A percentile compares a stretch with the other conserved stretches of the same genome.
These are phyloP conservation scores for Musa beccarii DNA, from an alignment of 176 grass and related monocot genomes.

Conservation along the genomic window DNA sequence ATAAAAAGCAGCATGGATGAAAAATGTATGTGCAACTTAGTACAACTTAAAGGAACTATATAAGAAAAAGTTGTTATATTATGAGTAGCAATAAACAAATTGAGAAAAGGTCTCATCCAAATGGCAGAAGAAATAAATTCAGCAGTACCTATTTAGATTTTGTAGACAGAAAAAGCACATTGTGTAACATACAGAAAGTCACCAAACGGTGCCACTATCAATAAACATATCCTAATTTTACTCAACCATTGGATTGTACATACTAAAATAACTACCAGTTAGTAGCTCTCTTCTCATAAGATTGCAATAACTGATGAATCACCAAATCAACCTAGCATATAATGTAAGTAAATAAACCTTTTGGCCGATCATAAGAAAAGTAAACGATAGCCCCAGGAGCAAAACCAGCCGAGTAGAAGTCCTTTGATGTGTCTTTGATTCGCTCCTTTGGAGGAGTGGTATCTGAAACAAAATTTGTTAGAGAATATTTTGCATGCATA, in stretches of 20 bases:
- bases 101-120: neutral
- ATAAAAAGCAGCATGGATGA: neutral
- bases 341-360: slow-evolving; percentile 34
- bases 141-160: neutral
- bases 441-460: slow-evolving; percentile 86
- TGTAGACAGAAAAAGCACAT: neutral
- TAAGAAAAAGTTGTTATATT: no score
- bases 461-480: slow-evolving; percentile 41
- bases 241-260: no score
- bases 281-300: no score
- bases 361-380: slow-evolving; percentile 79
- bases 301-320: neutral
- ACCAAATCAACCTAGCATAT: neutral
- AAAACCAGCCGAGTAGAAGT: slow-evolving; percentile 83
- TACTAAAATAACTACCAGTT: no score
- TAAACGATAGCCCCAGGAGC: slow-evolving; percentile 83
- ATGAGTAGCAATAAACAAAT: no score
- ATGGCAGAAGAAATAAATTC: neutral
- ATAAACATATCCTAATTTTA: no score
- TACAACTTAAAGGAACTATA: no score
- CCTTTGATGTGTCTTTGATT: slow-evolving; percentile 64
- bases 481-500: slow-evolving; percentile 8
- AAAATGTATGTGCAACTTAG: no score
- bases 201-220: no score
- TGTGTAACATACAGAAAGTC: no score